A percentile compares a stretch with the other conserved stretches of the same genome.
Conservation (phyloP, 2,329 filamentous ascomycete genomes). For the Pseudodiploospora longispora region DNA sequence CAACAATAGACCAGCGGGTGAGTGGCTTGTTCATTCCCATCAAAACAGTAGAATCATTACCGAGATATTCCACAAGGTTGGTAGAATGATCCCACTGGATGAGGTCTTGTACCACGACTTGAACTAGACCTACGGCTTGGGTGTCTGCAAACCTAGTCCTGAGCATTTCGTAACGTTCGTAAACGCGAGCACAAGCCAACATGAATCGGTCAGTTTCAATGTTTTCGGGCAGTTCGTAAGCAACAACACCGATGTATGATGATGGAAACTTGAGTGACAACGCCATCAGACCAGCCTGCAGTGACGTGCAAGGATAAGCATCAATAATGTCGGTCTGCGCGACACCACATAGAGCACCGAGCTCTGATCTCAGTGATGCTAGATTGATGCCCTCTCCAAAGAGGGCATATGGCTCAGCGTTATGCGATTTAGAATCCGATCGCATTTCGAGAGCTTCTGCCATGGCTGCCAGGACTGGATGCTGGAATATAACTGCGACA, state of each 20-base stretch:
- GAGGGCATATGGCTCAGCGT: conserved; percentile 6
- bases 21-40: too few species aligned
- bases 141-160: too few species aligned
- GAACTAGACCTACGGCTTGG: neutral
- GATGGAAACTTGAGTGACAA: neutral
- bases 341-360: neutral
- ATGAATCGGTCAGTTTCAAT: neutral
- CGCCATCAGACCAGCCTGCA: neutral
- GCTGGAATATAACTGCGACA: conserved; percentile 8
- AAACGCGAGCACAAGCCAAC: neutral
- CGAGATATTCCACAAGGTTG: neutral
- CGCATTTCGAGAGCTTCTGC: neutral
- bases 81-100: neutral
- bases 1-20: too few species aligned
- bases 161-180: too few species aligned
- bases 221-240: neutral
- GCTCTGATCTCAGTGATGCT: neutral
- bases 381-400: neutral
- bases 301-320: neutral
- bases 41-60: too few species aligned
- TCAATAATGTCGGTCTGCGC: neutral
- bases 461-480: conserved; percentile 4
- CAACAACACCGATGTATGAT: neutral
- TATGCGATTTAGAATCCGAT: neutral
- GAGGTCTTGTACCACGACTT: neutral